These are phyloP conservation scores for Aspergillus floridensis DNA, from an alignment of 2,329 filamentous ascomycete genomes.

Conservation along the genomic window DNA sequence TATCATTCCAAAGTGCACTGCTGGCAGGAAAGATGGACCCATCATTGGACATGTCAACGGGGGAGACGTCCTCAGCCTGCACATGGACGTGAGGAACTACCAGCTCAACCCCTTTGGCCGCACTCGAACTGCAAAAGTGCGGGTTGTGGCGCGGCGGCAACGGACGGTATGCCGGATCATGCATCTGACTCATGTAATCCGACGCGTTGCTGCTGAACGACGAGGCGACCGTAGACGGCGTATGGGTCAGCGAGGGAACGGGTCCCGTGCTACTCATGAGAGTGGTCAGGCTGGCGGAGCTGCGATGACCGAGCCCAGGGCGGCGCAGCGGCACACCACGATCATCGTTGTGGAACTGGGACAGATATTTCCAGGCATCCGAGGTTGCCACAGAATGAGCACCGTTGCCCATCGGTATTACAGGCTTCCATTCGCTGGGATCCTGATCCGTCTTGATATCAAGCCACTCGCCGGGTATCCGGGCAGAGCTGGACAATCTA, in stretches of 20 bases:
- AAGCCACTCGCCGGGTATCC: conserved; percentile 42
- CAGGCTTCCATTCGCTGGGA: conserved; percentile 51
- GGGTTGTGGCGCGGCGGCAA: conserved; percentile 43
- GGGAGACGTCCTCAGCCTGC: conserved; percentile 13
- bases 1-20: conserved; percentile 29
- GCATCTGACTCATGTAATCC: conserved; percentile 31
- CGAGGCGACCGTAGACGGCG: conserved; percentile 39
- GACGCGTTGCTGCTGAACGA: conserved; percentile 39
- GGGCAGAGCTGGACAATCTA: conserved; percentile 24
- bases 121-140: conserved; percentile 32
- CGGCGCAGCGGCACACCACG: conserved; percentile 18
- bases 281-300: conserved; percentile 34
- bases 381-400: conserved; percentile 29
- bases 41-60: conserved; percentile 20
- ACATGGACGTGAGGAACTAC: conserved; percentile 40
- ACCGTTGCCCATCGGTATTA: conserved; percentile 31
- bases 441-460: conserved; percentile 46
- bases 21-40: conserved; percentile 31
- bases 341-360: conserved; percentile 42
- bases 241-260: conserved; percentile 35
- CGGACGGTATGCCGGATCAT: conserved; percentile 33
- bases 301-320: conserved; percentile 24
- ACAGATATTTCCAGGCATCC: conserved; percentile 46
- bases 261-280: conserved; percentile 24
- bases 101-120: conserved; percentile 38